Conservation (phyloP, 352 stramenopile genomes). For the Globisporangium acanthophoron region DNA sequence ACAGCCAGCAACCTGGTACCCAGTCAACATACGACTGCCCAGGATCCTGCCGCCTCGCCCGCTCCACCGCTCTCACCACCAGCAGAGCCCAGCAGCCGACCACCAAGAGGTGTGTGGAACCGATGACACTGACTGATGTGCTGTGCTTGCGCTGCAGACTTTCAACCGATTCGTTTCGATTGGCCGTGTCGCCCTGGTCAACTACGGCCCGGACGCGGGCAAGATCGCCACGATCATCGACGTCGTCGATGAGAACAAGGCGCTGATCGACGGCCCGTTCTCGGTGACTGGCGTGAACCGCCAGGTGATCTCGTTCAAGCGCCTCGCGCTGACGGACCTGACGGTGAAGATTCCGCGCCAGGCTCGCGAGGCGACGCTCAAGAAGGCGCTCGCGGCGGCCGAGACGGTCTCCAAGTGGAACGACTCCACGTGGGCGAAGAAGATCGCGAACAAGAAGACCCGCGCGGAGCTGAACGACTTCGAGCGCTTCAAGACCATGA, state of each 20-base stretch:
- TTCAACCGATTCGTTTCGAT: slow-evolving; percentile 99
- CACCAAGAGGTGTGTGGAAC: not conserved
- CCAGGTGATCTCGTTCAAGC: slow-evolving; percentile 98
- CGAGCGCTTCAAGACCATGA: slow-evolving; percentile 99
- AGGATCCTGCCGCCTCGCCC: no score
- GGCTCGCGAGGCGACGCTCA: slow-evolving; percentile 92
- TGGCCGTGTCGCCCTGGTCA: slow-evolving; percentile 98
- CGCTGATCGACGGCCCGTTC: slow-evolving; percentile 95
- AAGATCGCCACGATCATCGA: slow-evolving; percentile 99
- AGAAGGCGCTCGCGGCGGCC: slow-evolving; percentile 84
- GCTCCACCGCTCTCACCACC: no score
- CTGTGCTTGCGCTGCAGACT: slow-evolving; percentile 44
- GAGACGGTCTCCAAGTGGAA: slow-evolving; percentile 95
- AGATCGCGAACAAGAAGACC: slow-evolving; percentile 95
- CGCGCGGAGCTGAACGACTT: slow-evolving; percentile 96
- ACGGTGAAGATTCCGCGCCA: slow-evolving; percentile 94
- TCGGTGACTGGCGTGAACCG: slow-evolving; percentile 94
- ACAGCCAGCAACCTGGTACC: no score
- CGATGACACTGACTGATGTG: not conserved
- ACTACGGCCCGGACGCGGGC: slow-evolving; percentile 96
- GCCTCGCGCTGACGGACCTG: slow-evolving; percentile 97
- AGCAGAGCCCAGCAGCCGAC: no score
- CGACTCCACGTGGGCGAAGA: slow-evolving; percentile 96
- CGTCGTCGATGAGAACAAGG: slow-evolving; percentile 99
- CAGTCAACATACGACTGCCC: no score